Evolutionary conservation across 441 rosid genomes (phyloP), one percentile per base, ranked within the genome.

Genomic region (Populus tomentosa): DNA sequence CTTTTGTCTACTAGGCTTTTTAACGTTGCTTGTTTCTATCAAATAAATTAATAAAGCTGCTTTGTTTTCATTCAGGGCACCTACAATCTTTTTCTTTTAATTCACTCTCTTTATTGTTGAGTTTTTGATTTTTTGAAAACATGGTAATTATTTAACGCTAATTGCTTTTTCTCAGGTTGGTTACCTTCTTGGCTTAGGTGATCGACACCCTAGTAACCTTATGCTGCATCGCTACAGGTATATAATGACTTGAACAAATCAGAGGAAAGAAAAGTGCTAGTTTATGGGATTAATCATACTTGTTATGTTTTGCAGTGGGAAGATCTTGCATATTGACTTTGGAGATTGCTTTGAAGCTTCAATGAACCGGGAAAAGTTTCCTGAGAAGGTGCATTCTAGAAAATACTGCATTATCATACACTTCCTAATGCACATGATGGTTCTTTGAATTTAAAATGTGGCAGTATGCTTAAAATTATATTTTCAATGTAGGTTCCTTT

Each of bases 341-440:
- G 99, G 99, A 82, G 99, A 97, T 84, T 97, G 99, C 82, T 97
- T 97, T 82, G 99, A 97, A 85, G 98, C 98, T 79, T 91, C 99
- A 77, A 97, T 97, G 98, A 95, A 93, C 85, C 81, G 99, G 80
- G 99, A 97, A 80, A 97, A 97, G 83, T 97, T 94, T 80, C 99
- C 99, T 35, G 99, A 97, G 82, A 97, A 97, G 97, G 98, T 94
- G 80, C 69, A 11, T 66, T 77, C 24, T 21, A 26, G 42, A 46
- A 53, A 23, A 30, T 20, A 26, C 36, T 38, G 11, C 28, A 0
- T 5, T 2, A 66, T 20, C 18, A 59, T 69, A 14, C 35, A 23
- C 35, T 20, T 56, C 28, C 72, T 59, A 11, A 40, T 59, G 30
- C 74, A 32, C 28, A 30, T 42, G 40, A 35, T 38, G 32, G 23